A percentile compares a stretch with the other conserved stretches of the same genome.
phyloP scores from a whole-genome alignment of 2,329 filamentous ascomycete genomes.

The Arthrobotrys musiformis region DNA sequence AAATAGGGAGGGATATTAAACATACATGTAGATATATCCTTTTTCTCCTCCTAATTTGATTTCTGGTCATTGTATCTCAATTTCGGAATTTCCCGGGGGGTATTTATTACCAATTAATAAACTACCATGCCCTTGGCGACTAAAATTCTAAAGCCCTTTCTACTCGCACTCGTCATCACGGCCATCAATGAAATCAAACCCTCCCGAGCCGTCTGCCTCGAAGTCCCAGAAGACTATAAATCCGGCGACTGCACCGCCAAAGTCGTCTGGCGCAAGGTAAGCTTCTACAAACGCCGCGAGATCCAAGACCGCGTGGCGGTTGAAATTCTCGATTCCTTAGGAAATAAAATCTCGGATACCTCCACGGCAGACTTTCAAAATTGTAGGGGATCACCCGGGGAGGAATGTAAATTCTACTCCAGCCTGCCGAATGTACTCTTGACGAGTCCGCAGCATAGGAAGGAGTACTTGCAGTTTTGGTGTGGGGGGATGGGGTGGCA shows the following conservation, averaged over 20 bases:
- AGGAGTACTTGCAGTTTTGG: slow-evolving; percentile 17
- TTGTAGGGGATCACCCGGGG: not conserved
- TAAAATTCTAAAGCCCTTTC: no score
- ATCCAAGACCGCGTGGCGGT: not conserved
- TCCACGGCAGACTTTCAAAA: not conserved
- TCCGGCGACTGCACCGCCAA: not conserved
- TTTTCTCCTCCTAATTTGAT: no score
- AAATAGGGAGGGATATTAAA: no score
- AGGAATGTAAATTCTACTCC: not conserved
- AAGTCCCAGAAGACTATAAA: not conserved
- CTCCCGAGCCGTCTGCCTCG: not conserved
- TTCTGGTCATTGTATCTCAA: no score
- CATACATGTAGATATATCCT: no score
- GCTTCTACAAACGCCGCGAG: not conserved
- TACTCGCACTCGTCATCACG: not conserved
- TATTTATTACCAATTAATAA: no score
- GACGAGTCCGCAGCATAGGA: slow-evolving; percentile 1
- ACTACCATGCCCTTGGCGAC: no score
- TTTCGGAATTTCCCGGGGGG: no score
- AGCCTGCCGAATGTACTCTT: not conserved
- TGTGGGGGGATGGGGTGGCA: not conserved
- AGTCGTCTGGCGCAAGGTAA: not conserved
- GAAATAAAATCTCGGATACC: not conserved
- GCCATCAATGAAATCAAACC: no score
- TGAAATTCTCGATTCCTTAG: not conserved